phyloP scores from a whole-genome alignment of 2,329 filamentous ascomycete genomes.

The Septoria linicola region DNA sequence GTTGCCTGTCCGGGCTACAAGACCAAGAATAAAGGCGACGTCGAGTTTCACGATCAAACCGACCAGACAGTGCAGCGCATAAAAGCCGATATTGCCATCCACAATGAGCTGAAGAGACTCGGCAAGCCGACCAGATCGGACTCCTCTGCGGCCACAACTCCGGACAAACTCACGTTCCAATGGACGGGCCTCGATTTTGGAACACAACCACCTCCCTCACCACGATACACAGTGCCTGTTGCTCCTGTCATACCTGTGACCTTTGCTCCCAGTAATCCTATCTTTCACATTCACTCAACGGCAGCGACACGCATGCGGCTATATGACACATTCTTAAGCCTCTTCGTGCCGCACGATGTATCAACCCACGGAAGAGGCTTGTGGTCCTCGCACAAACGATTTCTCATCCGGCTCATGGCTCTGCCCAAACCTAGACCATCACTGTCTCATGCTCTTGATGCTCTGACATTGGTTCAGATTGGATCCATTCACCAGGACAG shows the following conservation, averaged over 20 bases:
- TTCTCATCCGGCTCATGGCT: slow-evolving; percentile 21
- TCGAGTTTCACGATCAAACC: slow-evolving; percentile 34
- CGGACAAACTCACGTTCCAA: slow-evolving; percentile 9
- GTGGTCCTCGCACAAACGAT: slow-evolving; percentile 18
- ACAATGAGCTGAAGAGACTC: background rate
- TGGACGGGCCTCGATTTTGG: slow-evolving; percentile 1
- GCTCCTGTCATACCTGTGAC: background rate
- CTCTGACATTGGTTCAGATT: slow-evolving; percentile 30
- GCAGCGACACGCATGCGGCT: slow-evolving; percentile 10
- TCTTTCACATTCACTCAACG: slow-evolving; percentile 2
- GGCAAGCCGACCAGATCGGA: background rate
- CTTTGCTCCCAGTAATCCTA: background rate
- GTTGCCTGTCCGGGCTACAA: slow-evolving; percentile 34
- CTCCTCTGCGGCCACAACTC: background rate
- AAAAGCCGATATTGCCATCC: background rate
- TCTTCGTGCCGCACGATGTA: slow-evolving; percentile 28
- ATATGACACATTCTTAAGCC: slow-evolving; percentile 28
- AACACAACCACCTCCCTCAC: background rate
- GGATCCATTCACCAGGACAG: slow-evolving; percentile 29
- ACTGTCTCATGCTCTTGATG: slow-evolving; percentile 30
- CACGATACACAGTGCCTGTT: background rate
- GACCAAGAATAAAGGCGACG: slow-evolving; percentile 18
- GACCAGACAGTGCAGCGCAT: slow-evolving; percentile 18
- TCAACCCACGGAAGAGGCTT: slow-evolving; percentile 1
- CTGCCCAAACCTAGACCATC: slow-evolving; percentile 16